A percentile compares a stretch with the other conserved stretches of the same genome.
phyloP scores from a whole-genome alignment of 2,329 filamentous ascomycete genomes.

The Tolypocladium endophyticum region DNA sequence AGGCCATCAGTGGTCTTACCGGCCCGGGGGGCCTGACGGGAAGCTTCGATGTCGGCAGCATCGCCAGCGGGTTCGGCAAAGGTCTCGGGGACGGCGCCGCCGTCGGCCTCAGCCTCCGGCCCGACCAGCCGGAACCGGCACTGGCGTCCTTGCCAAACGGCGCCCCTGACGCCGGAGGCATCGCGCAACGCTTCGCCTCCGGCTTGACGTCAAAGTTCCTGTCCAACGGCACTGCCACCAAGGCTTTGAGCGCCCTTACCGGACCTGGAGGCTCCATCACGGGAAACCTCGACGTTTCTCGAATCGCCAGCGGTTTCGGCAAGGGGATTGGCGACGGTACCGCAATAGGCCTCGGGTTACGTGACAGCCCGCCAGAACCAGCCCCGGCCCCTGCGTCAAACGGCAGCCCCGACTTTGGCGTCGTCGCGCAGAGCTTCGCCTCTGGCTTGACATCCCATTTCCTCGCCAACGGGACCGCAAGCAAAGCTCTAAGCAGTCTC shows the following conservation, averaged over 20 bases:
- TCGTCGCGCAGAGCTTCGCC: conserved; percentile 3
- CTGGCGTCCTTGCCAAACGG: background rate
- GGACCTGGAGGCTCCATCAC: background rate
- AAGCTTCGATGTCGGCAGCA: background rate
- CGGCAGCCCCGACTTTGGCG: background rate
- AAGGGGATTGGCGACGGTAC: conserved; percentile 6
- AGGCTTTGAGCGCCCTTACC: background rate
- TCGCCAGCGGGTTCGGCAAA: background rate
- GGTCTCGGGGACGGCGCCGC: background rate
- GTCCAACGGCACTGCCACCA: background rate
- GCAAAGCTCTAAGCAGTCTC: background rate
- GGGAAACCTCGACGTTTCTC: background rate
- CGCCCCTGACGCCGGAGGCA: background rate
- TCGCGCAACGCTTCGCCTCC: conserved; percentile 3
- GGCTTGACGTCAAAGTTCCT: background rate
- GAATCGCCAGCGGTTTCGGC: background rate
- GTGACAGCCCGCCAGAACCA: background rate
- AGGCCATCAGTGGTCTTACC: background rate
- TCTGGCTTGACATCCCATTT: background rate
- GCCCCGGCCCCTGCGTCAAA: background rate
- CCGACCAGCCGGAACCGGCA: background rate
- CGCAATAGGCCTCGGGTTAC: background rate
- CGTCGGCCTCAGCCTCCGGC: background rate
- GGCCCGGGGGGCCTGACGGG: background rate
- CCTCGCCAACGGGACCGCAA: background rate